These are phyloP conservation scores for Suillus subluteus DNA, from an alignment of 768 basidiomycete species.

Conservation along the genomic window DNA sequence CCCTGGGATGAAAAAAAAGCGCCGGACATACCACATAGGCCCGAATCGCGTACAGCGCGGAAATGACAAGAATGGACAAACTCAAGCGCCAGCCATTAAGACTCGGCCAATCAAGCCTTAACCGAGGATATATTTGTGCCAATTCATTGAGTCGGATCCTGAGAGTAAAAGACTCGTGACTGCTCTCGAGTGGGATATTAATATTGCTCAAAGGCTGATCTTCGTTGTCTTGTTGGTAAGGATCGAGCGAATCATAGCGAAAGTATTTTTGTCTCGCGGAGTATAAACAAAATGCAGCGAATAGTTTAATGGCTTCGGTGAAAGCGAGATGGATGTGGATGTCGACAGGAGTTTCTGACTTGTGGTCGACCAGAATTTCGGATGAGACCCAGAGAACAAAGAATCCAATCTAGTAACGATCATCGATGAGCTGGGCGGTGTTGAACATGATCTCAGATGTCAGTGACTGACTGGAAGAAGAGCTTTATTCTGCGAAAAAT, in stretches of 20 bases:
- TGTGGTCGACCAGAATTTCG: background rate
- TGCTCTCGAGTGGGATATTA: conserved; percentile 14
- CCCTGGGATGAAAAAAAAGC: conserved; percentile 2
- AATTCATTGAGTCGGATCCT: background rate
- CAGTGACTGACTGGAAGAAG: conserved; percentile 5
- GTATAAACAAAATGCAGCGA: conserved; percentile 23
- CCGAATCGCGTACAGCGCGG: conserved; percentile 19
- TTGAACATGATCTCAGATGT: background rate
- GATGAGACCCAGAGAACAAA: conserved; percentile 2
- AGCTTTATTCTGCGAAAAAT: background rate
- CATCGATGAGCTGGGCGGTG: background rate
- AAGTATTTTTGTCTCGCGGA: conserved; percentile 12
- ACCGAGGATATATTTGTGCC: conserved; percentile 13
- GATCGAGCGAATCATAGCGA: background rate
- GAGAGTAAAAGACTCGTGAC: conserved; percentile 11
- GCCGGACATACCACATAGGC: conserved; percentile 25
- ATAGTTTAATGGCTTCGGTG: conserved; percentile 24
- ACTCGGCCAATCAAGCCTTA: conserved; percentile 6
- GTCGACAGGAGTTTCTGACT: conserved; percentile 10
- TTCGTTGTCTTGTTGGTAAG: conserved; percentile 8
- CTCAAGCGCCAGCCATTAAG: conserved; percentile 19
- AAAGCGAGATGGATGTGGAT: conserved; percentile 21
- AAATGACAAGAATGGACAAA: conserved; percentile 19
- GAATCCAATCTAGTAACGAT: background rate
- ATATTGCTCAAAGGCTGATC: conserved; percentile 15